Evolutionary conservation across 495 filamentous ascomycete genomes (phyloP).

Genomic region (Tetracladium marchalianum): DNA sequence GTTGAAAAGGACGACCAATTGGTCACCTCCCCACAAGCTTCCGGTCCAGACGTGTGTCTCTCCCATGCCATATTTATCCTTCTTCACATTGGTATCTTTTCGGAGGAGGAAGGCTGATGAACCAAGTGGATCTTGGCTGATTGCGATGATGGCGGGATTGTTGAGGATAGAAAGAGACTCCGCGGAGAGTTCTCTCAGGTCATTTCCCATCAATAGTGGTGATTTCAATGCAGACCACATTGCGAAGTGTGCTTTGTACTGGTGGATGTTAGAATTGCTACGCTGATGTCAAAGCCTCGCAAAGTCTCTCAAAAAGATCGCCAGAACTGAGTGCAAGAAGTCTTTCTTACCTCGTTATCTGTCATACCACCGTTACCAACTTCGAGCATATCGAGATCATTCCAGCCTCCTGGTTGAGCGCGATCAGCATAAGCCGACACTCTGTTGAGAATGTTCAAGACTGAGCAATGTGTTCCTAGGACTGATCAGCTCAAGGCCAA

Average conservation of each 20-base stretch:
- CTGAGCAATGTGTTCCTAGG: constrained; percentile 35
- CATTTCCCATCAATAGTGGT: constrained; percentile 37
- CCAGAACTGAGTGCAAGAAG: neutral
- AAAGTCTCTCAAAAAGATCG: no score
- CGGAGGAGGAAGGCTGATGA: neutral
- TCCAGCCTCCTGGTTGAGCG: constrained; percentile 30
- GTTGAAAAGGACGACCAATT: constrained; percentile 39
- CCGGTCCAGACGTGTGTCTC: constrained; percentile 40
- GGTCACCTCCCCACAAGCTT: constrained; percentile 23
- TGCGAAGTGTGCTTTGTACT: constrained; percentile 36
- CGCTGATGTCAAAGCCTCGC: neutral
- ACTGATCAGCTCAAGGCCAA: neutral
- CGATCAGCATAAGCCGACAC: constrained; percentile 28
- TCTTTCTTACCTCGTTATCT: constrained; percentile 9
- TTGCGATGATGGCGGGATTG: constrained; percentile 36
- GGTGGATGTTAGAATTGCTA: constrained; percentile 11
- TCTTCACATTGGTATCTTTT: constrained; percentile 5
- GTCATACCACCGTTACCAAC: constrained; percentile 30
- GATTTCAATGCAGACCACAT: constrained; percentile 42
- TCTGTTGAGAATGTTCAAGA: constrained; percentile 40
- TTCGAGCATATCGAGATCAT: constrained; percentile 40
- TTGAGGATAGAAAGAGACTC: constrained; percentile 21
- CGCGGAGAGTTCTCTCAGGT: constrained; percentile 22
- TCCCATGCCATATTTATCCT: constrained; percentile 27
- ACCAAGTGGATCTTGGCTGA: constrained; percentile 32